A percentile compares a stretch with the other conserved stretches of the same genome.
phyloP scores from a whole-genome alignment of 108 stramenopile genomes.

The Schizochytrium sp. region DNA sequence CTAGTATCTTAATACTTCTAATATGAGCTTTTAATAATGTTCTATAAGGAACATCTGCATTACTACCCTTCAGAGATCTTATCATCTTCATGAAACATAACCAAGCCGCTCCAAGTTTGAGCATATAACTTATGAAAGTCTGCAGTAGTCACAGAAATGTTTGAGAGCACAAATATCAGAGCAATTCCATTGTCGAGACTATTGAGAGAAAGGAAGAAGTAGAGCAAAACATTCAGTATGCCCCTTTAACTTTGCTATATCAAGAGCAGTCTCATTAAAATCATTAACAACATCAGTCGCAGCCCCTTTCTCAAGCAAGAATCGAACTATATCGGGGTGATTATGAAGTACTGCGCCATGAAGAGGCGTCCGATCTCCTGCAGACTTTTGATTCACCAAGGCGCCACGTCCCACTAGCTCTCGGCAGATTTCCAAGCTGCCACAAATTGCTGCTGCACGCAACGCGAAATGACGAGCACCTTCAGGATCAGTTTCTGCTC shows the following conservation, averaged over 20 bases:
- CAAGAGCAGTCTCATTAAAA: background rate
- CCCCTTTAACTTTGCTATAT: background rate
- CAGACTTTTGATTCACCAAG: background rate
- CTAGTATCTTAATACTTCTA: too few relatives aligned
- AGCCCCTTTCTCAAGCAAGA: slow-evolving; percentile 1
- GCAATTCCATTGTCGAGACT: too few relatives aligned
- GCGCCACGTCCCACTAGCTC: background rate
- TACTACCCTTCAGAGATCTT: too few relatives aligned
- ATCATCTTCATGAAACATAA: too few relatives aligned
- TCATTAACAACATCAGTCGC: background rate
- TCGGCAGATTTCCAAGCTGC: background rate
- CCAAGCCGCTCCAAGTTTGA: too few relatives aligned
- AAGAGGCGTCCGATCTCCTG: slow-evolving; percentile 21
- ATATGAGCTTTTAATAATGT: too few relatives aligned
- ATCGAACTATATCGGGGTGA: background rate
- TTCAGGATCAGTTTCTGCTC: background rate
- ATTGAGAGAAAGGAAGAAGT: background rate
- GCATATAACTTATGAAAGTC: too few relatives aligned
- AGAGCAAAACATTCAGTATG: background rate
- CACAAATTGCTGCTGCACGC: background rate
- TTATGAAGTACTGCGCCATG: background rate
- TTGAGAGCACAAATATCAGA: too few relatives aligned
- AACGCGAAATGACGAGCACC: background rate
- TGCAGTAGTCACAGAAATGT: too few relatives aligned
- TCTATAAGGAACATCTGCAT: too few relatives aligned